Evolutionary conservation across 768 basidiomycete genomes (phyloP).

Genomic region (Kwoniella pini): DNA sequence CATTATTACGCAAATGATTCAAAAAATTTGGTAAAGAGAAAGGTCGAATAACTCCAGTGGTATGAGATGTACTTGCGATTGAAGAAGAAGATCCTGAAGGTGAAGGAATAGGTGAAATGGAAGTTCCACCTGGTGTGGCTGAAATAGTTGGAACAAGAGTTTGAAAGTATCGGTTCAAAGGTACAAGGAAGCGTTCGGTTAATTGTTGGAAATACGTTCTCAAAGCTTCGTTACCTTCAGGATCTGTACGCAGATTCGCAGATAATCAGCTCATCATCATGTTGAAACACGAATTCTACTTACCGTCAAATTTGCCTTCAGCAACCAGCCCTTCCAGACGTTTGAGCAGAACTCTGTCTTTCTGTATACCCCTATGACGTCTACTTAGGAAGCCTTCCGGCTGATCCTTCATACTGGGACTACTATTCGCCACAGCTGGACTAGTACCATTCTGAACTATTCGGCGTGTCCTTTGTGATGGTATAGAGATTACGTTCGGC

Average conservation of each 20-base stretch:
- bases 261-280: slow-evolving; percentile 7
- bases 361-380: slow-evolving; percentile 80
- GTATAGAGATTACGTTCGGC: slow-evolving; percentile 54
- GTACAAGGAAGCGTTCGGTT: slow-evolving; percentile 81
- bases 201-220: slow-evolving; percentile 81
- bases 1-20: slow-evolving; percentile 45
- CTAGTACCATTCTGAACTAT: slow-evolving; percentile 13
- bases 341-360: slow-evolving; percentile 74
- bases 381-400: slow-evolving; percentile 51
- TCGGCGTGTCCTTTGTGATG: slow-evolving; percentile 20
- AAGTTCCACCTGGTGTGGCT: slow-evolving; percentile 21
- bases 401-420: slow-evolving; percentile 29
- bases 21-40: slow-evolving; percentile 52
- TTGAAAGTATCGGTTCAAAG: slow-evolving; percentile 81
- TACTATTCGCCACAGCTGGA: neutral
- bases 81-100: neutral
- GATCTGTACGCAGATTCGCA: neutral
- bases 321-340: slow-evolving; percentile 61
- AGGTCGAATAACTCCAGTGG: slow-evolving; percentile 38
- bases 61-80: slow-evolving; percentile 7
- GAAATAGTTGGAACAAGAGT: slow-evolving; percentile 28
- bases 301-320: slow-evolving; percentile 63
- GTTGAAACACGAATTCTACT: slow-evolving; percentile 26
- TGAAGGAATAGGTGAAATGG: neutral
- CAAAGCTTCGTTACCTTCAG: slow-evolving; percentile 61